Base-by-base conservation (phyloP, 148 eudicot genomes). In the Pouteria glomerata region DNA sequence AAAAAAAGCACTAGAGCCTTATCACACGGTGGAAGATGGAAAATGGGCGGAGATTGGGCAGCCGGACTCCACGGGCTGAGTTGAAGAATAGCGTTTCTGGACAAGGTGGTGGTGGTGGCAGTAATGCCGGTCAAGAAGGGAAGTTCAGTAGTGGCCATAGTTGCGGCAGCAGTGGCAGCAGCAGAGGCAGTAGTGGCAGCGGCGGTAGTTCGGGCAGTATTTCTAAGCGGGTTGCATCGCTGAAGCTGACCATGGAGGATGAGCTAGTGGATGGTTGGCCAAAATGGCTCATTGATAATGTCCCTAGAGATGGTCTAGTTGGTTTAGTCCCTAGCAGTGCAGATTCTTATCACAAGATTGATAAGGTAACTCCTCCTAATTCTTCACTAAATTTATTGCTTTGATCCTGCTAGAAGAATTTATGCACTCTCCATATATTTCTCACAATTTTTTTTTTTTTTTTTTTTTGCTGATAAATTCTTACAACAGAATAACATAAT, bases 211-310 rank as follows among this genome's bases (percentile, higher is more conserved):
- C 37, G 1, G 31, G 39, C 33, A 7, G 37, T 0, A 7, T 55
- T 31, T 41, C 45, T 30, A 67, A 63, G 75, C 39, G 29, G 52
- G n/a, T 24, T 30, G 47, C 1, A 11, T 21, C 70, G 45, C 11
- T 33, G 23, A 77, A 60, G 8, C 58, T 30, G 51, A 44, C 34
- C 37, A 69, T 34, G 29, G 81, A 73, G 24, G 84, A 72, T 48
- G 82, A 73, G 71, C 14, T 78, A 10, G 78, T 84, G n/a, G 74
- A 81, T 70, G 87, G 84, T 41, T 84, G 87, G 84, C 87, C 87
- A 2, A 84, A 84, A 72, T 84, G 87, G 87, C 69, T 84, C 1
- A 52, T 63, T 21, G 84, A 84, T 71, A 84, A 84, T 71, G 78
- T 84, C 44, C 87, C 87, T 1, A 66, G 52, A 16, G 74, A 84